Evolutionary conservation across 2,329 filamentous ascomycete species (phyloP), one percentile per base, ranked within the genome.

Genomic region (Verticillium albo-atrum): DNA sequence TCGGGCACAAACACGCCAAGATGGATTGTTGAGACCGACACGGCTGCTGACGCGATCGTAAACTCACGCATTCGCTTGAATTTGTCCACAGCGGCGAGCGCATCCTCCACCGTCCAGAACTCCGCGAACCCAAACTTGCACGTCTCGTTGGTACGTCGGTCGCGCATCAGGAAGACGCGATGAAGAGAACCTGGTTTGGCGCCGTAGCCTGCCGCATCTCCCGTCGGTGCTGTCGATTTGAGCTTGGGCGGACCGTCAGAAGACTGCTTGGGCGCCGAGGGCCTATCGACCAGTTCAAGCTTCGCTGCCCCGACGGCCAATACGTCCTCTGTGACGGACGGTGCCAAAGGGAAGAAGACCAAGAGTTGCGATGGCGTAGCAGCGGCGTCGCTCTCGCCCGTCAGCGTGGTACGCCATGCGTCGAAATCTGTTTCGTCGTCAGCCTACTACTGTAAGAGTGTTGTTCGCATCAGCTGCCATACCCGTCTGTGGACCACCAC

Each of bases 111-210:
- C 0, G 85, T 89, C 66, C 85, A 88, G 70, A 93, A 96, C 71
- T 96, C 91, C 1, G 88, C 91, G 72, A 96, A 96, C 0, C 91
- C 91, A 67, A 91, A 96, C 65, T 88, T 85, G 81, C 90, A 90
- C 56, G 88, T 91, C 61, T 90, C 87, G 58, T 91, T 83, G 4
- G 82, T 89, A 61, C 79, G 81, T 52, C 87, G 82, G 68, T 94
- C 89, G 58, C 91, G 85, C 67, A 95, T 87, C 27, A 96, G 76
- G 62, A 95, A 84, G 2, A 95, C 86, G 56, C 91, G 86, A 62
- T 89, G 85, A 9, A 96, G 76, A n/a, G 90, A 91, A 23, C 88
- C 87, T 32, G 88, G 86, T 59, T 82, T 84, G 4, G 91, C 91
- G 42, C 91, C 91, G 1, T 88, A 78, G 14, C 88, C 87, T 23